Base-by-base conservation (phyloP, 805 yeast genomes). In the Spathaspora hagerdaliae region DNA sequence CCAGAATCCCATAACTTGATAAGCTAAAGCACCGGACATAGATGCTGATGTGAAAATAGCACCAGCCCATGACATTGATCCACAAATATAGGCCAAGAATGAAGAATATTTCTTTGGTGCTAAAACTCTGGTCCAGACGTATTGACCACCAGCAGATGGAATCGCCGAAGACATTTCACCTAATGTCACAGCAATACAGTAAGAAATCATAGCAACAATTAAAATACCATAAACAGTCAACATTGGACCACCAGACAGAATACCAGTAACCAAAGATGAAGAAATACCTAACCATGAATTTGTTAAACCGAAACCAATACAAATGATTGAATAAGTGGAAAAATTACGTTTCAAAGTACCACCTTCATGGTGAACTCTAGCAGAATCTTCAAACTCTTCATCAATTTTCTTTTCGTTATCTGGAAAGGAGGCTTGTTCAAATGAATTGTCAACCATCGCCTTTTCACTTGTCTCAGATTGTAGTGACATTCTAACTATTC, bases 251-350 rank as follows among this genome's bases (percentile, higher is more conserved):
- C 74, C 74, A 13, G 73, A 67, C 46, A 59, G 60, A 46, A 70
- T 70, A 31, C 73, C 73, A 14, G 73, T 67, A 51, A 67, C 57
- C 46, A 70, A 60, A 31, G 72, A 62, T 5, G 73, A 68, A 12
- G 68, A 61, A 41, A 70, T 67, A 12, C 75, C 75, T 38, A 67
- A 62, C 74, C 74, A 70, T 26, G 71, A 65, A 61, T 70, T 69
- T 41, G 74, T 69, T 46, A 70, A 58, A 12, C 71, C 71, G 53
- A 70, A 70, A 8, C 74, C 74, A 48, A 70, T 63, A 11, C 69
- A 69, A 12, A 69, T 59, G 29, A 70, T 61, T 2, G 72, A 66
- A 60, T 65, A 69, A 26, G 67, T 62, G 1, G 71, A 64, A 43
- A 70, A 70, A 26, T 67, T 67, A 51, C 73, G 58, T 39, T 54